Base-by-base conservation (phyloP, 2,329 filamentous ascomycete genomes). In the Paramyrothecium roridum region DNA sequence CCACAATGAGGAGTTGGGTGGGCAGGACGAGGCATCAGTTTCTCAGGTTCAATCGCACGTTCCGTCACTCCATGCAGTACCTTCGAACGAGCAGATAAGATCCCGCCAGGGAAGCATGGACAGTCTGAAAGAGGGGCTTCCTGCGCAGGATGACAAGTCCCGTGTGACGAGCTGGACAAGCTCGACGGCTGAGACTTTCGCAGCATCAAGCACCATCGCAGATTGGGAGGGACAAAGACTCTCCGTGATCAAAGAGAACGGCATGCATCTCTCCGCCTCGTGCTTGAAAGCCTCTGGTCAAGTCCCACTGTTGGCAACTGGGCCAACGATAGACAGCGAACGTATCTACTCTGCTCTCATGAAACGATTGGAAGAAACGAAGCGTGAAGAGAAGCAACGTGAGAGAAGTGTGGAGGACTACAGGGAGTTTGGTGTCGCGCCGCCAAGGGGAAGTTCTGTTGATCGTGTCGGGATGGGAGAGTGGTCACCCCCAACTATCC, bases 161-260 rank as follows among this genome's bases (percentile, higher is more conserved):
- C 75, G 87, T 21, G 83, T 90, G 52, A 90, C 87, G 2, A 91
- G 88, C 67, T 91, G 88, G 88, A 82, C 81, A 4, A 83, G 85
- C 57, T 89, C 87, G 0, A 83, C 81, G 1, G 76, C 78, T 2
- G 80, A 80, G 55, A 84, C 81, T 3, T 79, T 82, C 3, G 70
- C 78, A 7, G 83, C 71, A 67, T 56, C 78, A 48, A 70, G 56
- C 19, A 56, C 51, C 4, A 64, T 65, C 54, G 70, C 65, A 2
- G 78, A 82, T 57, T 71, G 80, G 75, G 75, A 83, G 56, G 68
- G 74, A 19, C 80, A 87, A 62, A 79, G 83, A 2, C 71, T 89
- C n/a, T 86, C 85, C 2, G 77, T 86, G 22, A 88, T 89, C 64
- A 82, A 82, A 48, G 86, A 88, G 65, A 76, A 77, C 55, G 78